Base-by-base conservation (phyloP, 768 basidiomycete genomes). In the Rhodotorula toruloides region DNA sequence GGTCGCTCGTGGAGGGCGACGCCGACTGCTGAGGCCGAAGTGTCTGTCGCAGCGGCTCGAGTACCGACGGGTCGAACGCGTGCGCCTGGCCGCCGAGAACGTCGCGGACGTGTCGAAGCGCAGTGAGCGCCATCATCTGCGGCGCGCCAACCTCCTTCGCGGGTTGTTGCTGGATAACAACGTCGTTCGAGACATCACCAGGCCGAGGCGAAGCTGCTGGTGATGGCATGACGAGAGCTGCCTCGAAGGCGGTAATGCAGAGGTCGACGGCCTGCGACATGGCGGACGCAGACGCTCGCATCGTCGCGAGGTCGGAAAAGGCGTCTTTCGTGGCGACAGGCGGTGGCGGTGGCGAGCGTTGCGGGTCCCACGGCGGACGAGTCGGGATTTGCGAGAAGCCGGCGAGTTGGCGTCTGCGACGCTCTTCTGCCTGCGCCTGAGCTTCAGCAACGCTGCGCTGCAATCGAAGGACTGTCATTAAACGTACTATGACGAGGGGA, bases 341-440 rank as follows among this genome's bases (percentile, higher is more conserved):
- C 0, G 58, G 50, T 7, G 3, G 44, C 43, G 22, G 56, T 16
- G 11, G 65, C 31, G 22, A 61, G 54, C 29, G 32, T 21, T 16
- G 25, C 52, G 52, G 52, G 36, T 72, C 70, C 70, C 70, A 72
- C 0, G 70, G 67, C 31, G 55, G 54, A 3, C 54, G 31, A 2
- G 58, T 29, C 1, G 73, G 68, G 31, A 74, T 67, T 54, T 74
- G 61, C 2, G 73, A 74, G 47, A 68, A 50, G 9, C n/a, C n/a
- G 1, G n/a, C n/a, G 4, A 56, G 58, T 7, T 52, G 37, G 2
- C 21, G 9, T 25, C 68, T 61, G 0, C 55, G 44, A 22, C 68
- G 70, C 37, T 70, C 68, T 10, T 68, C 63, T 34, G 62, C 58
- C 16, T 62, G 66, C 1, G 66, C 61, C 48, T 62, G 61, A 0